Evolutionary conservation across 1,284 basidiomycete species (phyloP), one percentile per base, ranked within the genome.

Genomic region (Grifola frondosa): DNA sequence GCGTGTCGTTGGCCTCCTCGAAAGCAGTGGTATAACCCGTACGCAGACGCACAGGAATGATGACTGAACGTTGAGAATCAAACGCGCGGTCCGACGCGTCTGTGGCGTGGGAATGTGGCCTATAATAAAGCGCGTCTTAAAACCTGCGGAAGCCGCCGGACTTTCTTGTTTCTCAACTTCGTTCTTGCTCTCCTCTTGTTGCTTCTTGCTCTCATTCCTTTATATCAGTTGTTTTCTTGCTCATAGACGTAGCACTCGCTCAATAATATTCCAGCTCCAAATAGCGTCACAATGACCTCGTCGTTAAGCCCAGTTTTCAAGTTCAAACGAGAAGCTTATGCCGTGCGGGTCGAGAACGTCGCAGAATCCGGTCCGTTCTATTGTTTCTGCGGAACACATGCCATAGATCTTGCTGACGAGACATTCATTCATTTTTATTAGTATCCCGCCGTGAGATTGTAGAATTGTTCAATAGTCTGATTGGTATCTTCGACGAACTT

Each of bases 381-480:
- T 20, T 24, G 24, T 42, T 7, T 34, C 19, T 40, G 32, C 40
- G 24, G 22, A 16, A 9, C 37, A 39, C 20, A 17, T 20, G 36
- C 37, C 20, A 12, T 16, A 10, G n/a, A 26, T 11, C 8, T 30
- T n/a, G n/a, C n/a, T n/a, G n/a, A n/a, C n/a, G n/a, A n/a, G n/a
- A n/a, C 13, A 31, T 30, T 15, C 40, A 23, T 30, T 30, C 29
- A 19, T 38, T 25, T 20, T 23, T 31, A 20, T 30, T 31, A 77
- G 77, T 70, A 16, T 69, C 66, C 42, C 66, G 69, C 38, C 62
- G 66, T 29, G 78, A 82, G 50, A 67, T 82, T 15, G 60, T 77
- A n/a, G 67, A 76, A 16, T 62, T 82, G 38, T 83, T 84, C 59
- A 73, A 66, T 43, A 74, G 67, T 26, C 67, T 80, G 32, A 77